These are phyloP conservation scores for Suhomyces emberorum DNA, from an alignment of 805 yeast species.

Conservation along the genomic window DNA sequence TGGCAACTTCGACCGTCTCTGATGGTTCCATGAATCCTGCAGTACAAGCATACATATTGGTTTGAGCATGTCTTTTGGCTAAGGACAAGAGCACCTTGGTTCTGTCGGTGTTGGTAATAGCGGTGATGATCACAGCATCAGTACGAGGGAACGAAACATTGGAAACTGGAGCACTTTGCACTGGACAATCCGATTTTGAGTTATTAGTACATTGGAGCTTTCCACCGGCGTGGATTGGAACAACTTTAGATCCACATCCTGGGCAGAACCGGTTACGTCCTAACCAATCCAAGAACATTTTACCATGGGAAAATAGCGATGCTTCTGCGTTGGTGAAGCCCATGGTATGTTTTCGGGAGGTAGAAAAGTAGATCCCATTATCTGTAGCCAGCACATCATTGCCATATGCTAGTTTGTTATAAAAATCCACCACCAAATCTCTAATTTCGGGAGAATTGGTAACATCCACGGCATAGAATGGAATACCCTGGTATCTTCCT, in stretches of 20 bases:
- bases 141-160: slow-evolving; percentile 90
- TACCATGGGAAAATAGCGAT: slow-evolving; percentile 73
- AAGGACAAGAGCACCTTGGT: slow-evolving; percentile 68
- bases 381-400: slow-evolving; percentile 13
- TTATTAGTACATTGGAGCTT: slow-evolving; percentile 48
- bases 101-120: slow-evolving; percentile 61
- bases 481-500: slow-evolving; percentile 55
- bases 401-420: slow-evolving; percentile 16
- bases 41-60: slow-evolving; percentile 71
- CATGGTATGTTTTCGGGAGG: slow-evolving; percentile 35
- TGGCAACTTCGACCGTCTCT: slow-evolving; percentile 86
- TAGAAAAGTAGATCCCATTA: slow-evolving; percentile 25
- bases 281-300: slow-evolving; percentile 85
- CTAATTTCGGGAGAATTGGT: slow-evolving; percentile 42
- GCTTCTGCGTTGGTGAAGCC: slow-evolving; percentile 46
- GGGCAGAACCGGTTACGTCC: slow-evolving; percentile 73
- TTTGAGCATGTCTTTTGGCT: slow-evolving; percentile 54
- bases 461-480: slow-evolving; percentile 63
- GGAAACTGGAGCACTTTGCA: slow-evolving; percentile 45
- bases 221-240: slow-evolving; percentile 68
- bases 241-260: slow-evolving; percentile 71
- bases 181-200: slow-evolving; percentile 31
- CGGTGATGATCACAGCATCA: slow-evolving; percentile 84
- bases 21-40: slow-evolving; percentile 97
- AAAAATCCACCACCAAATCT: slow-evolving; percentile 28